Conservation (phyloP, 2,329 filamentous ascomycete species). For the Arthrobotrys conoides region DNA sequence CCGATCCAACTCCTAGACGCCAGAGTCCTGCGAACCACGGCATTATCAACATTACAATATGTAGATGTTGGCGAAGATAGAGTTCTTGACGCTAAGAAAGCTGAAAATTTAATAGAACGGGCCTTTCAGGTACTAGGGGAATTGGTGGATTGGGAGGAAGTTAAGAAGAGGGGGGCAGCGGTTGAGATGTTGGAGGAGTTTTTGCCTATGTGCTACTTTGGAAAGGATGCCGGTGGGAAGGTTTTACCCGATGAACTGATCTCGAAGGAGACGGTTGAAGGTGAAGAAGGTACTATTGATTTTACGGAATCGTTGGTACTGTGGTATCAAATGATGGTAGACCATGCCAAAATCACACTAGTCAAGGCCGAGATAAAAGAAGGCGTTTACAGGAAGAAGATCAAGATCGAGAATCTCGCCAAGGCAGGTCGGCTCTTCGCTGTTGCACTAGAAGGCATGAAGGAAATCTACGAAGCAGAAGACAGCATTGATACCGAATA, state of each 20-base stretch:
- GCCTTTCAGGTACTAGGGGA: constrained; percentile 55
- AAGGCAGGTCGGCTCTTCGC: constrained; percentile 41
- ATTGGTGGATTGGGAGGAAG: constrained; percentile 53
- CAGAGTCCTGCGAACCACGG: constrained; percentile 46
- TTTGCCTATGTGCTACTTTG: constrained; percentile 54
- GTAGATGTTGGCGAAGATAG: constrained; percentile 30
- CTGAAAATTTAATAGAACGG: constrained; percentile 45
- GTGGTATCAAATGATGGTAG: constrained; percentile 57
- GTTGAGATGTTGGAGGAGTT: constrained; percentile 58
- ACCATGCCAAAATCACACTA: constrained; percentile 44
- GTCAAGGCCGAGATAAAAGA: constrained; percentile 45
- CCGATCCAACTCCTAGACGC: constrained; percentile 55
- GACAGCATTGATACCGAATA: constrained; percentile 39
- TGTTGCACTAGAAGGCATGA: constrained; percentile 40
- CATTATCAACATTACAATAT: constrained; percentile 31
- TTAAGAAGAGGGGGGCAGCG: constrained; percentile 40
- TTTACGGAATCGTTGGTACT: constrained; percentile 43
- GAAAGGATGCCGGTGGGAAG: constrained; percentile 14
- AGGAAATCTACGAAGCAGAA: constrained; percentile 41
- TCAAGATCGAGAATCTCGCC: constrained; percentile 56
- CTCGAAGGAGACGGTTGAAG: constrained; percentile 2
- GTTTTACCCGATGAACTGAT: background rate
- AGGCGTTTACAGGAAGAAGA: constrained; percentile 5
- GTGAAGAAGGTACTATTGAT: constrained; percentile 23
- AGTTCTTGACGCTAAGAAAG: constrained; percentile 48